These are phyloP conservation scores for Diaporthe sp. DNA, from an alignment of 2,329 filamentous ascomycete species.

Conservation along the genomic window DNA sequence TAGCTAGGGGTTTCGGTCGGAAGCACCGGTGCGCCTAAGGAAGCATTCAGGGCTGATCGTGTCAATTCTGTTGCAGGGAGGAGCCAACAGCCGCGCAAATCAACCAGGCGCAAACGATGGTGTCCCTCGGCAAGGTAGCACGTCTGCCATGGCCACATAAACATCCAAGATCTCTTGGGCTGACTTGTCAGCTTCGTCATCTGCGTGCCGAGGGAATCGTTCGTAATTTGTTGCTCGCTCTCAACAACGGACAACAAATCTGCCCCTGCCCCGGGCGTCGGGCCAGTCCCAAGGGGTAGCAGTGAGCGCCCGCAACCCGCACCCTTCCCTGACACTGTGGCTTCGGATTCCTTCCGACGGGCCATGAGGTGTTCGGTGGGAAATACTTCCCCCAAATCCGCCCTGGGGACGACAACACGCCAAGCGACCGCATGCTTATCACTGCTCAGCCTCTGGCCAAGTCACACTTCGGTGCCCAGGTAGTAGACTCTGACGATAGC, in stretches of 20 bases:
- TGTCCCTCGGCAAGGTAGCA: not conserved
- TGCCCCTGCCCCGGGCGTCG: constrained; percentile 10
- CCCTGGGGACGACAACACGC: not conserved
- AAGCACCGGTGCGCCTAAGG: constrained; percentile 1
- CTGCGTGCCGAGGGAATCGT: not conserved
- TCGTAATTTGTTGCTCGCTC: constrained; percentile 11
- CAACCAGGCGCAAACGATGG: not conserved
- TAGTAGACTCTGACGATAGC: not conserved
- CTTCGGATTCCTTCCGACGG: constrained; percentile 34
- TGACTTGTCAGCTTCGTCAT: constrained; percentile 21
- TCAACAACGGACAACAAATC: constrained; percentile 12
- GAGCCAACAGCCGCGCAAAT: constrained; percentile 21
- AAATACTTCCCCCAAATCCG: constrained; percentile 10
- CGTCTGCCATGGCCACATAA: constrained; percentile 4
- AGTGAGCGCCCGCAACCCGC: constrained; percentile 2
- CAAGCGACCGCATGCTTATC: constrained; percentile 11
- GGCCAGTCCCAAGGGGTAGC: constrained; percentile 16
- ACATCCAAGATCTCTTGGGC: constrained; percentile 8
- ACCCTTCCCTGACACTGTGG: constrained; percentile 26
- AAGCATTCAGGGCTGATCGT: constrained; percentile 1
- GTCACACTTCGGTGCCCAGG: not conserved
- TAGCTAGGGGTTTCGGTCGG: constrained; percentile 26
- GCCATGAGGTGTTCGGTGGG: constrained; percentile 8
- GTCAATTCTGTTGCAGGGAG: not conserved
- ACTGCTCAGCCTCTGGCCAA: constrained; percentile 16